These are phyloP conservation scores for Atalantia buxifolia DNA, from an alignment of 345 rosid genomes.

Conservation along the genomic window DNA sequence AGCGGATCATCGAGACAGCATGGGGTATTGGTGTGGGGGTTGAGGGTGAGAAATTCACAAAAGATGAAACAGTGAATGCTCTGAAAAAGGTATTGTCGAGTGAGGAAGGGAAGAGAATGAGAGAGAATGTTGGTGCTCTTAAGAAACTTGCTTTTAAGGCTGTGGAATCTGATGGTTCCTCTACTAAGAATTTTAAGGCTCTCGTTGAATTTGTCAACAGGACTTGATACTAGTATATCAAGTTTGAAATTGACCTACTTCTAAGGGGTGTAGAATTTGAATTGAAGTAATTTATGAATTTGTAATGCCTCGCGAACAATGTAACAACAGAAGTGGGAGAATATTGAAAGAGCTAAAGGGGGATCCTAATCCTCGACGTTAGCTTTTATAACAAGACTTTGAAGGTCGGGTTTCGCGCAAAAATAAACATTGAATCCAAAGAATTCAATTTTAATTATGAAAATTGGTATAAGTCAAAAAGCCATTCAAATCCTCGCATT, in stretches of 20 bases:
- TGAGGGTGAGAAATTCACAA: constrained; percentile 40
- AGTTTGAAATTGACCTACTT: neutral
- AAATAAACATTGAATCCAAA: neutral
- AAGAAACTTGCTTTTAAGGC: constrained; percentile 37
- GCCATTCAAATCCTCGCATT: neutral
- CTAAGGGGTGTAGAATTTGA: neutral
- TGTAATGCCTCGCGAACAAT: no score
- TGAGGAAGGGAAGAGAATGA: constrained; percentile 42
- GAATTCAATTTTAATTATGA: neutral
- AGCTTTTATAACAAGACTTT: neutral
- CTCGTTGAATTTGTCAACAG: constrained; percentile 29
- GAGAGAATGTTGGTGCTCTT: constrained; percentile 14
- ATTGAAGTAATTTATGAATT: neutral
- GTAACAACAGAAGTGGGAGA: no score
- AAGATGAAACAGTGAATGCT: constrained; percentile 24
- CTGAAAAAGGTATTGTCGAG: constrained; percentile 23
- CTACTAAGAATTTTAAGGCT: constrained; percentile 28
- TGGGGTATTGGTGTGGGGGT: constrained; percentile 47
- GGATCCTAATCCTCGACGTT: no score
- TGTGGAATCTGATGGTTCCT: constrained; percentile 31
- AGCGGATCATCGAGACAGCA: constrained; percentile 28
- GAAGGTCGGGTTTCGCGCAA: neutral
- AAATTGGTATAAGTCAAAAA: neutral
- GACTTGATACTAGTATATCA: neutral
- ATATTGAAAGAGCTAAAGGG: no score